Percentiles rank a stretch among this genome's conserved stretches.
These are phyloP conservation scores for Fraxinus sp. DNA, from an alignment of 305 asterid genomes.

Conservation along the genomic window DNA sequence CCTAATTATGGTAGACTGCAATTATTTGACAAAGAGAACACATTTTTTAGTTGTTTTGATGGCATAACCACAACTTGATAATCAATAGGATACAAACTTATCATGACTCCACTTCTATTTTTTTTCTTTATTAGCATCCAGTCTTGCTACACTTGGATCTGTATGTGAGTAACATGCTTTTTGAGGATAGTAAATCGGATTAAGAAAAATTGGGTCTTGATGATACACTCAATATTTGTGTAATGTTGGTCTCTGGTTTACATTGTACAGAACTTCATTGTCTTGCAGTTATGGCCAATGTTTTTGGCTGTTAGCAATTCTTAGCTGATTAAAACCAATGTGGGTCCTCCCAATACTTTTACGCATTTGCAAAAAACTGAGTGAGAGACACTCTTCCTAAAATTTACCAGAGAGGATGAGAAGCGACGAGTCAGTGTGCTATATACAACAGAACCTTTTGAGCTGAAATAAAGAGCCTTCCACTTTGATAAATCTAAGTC, in stretches of 20 bases:
- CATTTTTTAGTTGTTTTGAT: not conserved
- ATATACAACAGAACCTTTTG: not conserved
- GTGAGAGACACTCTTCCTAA: not conserved
- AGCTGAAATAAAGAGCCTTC: not conserved
- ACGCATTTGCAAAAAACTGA: not conserved
- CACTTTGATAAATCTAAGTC: not conserved
- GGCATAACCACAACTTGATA: not conserved
- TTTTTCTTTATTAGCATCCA: not conserved
- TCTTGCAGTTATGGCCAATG: no score
- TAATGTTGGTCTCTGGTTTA: not conserved
- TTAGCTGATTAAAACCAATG: not conserved
- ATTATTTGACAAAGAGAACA: slow-evolving; percentile 1
- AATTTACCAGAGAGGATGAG: not conserved
- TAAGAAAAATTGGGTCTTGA: not conserved
- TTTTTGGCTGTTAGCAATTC: no score
- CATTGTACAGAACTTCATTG: no score
- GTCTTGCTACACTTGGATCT: not conserved
- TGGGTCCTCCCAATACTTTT: not conserved
- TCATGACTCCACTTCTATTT: not conserved
- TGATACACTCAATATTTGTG: not conserved
- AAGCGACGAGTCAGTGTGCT: not conserved
- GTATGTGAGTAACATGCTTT: not conserved
- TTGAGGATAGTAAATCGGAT: not conserved
- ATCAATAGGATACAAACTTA: not conserved
- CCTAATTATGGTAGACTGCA: not conserved